Base-by-base conservation (phyloP, 1,284 basidiomycete species). In the Ceraceosorus guamensis region DNA sequence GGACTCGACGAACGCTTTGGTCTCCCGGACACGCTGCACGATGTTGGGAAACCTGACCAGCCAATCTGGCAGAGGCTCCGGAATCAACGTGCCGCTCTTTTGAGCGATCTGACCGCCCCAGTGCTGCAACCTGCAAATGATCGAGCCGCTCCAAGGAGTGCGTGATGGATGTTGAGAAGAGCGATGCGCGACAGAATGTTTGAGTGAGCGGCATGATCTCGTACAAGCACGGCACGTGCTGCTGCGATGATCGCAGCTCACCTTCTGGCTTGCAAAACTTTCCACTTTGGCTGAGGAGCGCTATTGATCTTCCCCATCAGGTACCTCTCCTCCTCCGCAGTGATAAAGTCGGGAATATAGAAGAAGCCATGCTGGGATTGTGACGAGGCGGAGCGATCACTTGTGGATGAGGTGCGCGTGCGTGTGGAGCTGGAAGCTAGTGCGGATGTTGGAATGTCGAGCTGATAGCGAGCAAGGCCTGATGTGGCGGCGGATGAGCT, bases 271-370 rank as follows among this genome's bases (percentile, higher is more conserved):
- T 83, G 81, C 16, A 91, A 80, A n/a, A 81, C 82, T 76, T 86
- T 90, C 90, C 90, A 93, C 75, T 84, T 88, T 7, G 83, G 85
- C 68, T 83, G 83, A n/a, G 88, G 87, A 0, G 85, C 83, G 68
- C 86, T 85, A 48, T 73, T 48, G 60, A 86, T 88, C 81, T 89
- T 90, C 55, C 83, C 80, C 57, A 87, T 78, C 31, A 93, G 77
- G 70, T 87, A 87, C 45, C 78, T 79, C 71, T 95, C 90, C 77
- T 95, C 91, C 18, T 86, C 83, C 59, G 78, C 77, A 46, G 85
- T 84, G 50, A 93, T 81, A 73, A 92, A 93, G 62, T 90, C 81
- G 6, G 87, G 86, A 30, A 92, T 81, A 77, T 76, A 65, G 52
- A 62, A 65, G 53, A 71, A 71, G 31, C 67, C 67, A 44, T 56